Evolutionary conservation across 176 grass and related monocot species (phyloP).

Genomic region (Urochloa ruziziensis): DNA sequence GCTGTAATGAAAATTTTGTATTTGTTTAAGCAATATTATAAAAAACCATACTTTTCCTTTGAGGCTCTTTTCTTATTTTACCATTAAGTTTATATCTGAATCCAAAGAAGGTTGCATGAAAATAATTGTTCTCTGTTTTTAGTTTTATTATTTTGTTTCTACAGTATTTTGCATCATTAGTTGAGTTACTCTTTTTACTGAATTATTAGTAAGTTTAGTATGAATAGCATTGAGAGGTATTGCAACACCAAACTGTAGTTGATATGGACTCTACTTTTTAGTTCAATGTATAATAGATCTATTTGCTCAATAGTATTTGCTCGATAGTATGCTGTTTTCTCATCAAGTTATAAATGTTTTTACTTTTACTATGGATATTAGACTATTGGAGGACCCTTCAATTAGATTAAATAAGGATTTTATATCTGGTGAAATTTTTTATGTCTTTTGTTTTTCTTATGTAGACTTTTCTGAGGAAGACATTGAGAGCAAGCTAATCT

Average conservation of each 20-base stretch:
- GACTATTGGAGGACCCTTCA: not conserved
- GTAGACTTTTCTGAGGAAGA: constrained; percentile 1
- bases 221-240: not conserved
- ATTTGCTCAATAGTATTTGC: not conserved
- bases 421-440: not conserved
- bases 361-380: not conserved
- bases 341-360: not conserved
- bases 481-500: not conserved
- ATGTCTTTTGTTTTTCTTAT: constrained; percentile 1
- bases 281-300: not conserved
- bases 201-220: not conserved
- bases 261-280: not conserved
- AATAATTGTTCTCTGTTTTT: not conserved
- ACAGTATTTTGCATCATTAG: not conserved
- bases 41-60: not conserved
- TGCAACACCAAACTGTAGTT: not conserved
- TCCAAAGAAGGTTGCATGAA: not conserved
- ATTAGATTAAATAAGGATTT: not conserved
- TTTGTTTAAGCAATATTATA: not conserved
- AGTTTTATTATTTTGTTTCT: not conserved
- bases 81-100: not conserved
- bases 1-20: not conserved
- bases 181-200: not conserved
- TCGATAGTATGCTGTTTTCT: not conserved
- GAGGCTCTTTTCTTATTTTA: not conserved